These are phyloP conservation scores for Mycena sanguinolenta DNA, from an alignment of 768 basidiomycete genomes.

Conservation along the genomic window DNA sequence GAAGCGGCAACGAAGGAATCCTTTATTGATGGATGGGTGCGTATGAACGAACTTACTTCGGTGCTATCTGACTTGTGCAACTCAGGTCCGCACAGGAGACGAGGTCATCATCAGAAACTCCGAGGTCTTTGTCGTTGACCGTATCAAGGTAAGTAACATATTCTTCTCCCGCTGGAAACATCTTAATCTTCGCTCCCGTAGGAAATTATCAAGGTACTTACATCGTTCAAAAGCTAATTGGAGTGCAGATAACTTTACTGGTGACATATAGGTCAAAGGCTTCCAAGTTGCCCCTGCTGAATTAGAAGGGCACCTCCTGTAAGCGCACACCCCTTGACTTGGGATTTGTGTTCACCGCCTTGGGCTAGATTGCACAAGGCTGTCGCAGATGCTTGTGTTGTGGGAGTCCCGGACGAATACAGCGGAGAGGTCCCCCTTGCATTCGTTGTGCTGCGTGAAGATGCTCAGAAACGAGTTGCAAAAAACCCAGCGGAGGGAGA, in stretches of 20 bases:
- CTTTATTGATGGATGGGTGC: constrained; percentile 61
- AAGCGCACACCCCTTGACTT: not conserved
- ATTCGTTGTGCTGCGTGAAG: constrained; percentile 68
- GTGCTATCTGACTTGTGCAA: not conserved
- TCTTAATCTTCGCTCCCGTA: constrained; percentile 38
- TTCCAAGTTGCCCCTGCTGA: constrained; percentile 77
- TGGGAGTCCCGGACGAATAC: constrained; percentile 79
- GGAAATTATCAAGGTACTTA: constrained; percentile 75
- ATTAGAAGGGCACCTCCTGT: constrained; percentile 73
- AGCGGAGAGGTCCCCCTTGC: constrained; percentile 83
- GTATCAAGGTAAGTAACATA: constrained; percentile 69
- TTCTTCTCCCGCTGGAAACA: not conserved
- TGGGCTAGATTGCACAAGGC: constrained; percentile 58
- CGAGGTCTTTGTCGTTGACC: constrained; percentile 79
- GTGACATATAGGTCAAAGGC: constrained; percentile 44
- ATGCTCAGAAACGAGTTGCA: constrained; percentile 52
- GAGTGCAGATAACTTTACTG: not conserved
- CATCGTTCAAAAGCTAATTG: constrained; percentile 45
- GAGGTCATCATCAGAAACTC: constrained; percentile 76
- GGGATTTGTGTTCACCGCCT: not conserved
- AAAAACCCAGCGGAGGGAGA: constrained; percentile 49
- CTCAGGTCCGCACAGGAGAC: constrained; percentile 78
- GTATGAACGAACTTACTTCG: not conserved
- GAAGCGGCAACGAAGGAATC: constrained; percentile 75
- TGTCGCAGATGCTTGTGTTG: constrained; percentile 74